A percentile compares a stretch with the other conserved stretches of the same genome.
Conservation (phyloP, 2,329 filamentous ascomycete genomes). For the Pseudogymnoascus sp. region DNA sequence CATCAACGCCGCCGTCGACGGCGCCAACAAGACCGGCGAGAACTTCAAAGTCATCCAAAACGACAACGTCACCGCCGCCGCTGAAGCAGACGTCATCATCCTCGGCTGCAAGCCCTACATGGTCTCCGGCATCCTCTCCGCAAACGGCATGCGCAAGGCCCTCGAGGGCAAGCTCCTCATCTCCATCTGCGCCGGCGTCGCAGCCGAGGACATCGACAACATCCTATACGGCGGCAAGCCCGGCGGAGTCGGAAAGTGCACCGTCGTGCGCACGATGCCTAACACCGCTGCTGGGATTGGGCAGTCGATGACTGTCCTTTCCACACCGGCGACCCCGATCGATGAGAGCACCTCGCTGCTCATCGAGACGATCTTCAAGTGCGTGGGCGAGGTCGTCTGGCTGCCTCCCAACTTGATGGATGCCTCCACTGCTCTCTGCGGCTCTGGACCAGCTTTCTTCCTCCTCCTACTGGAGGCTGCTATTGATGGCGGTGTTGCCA, state of each 20-base stretch:
- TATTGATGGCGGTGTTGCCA: conserved; percentile 69
- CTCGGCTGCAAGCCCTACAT: conserved; percentile 76
- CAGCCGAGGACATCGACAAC: conserved; percentile 57
- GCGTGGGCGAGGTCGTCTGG: conserved; percentile 62
- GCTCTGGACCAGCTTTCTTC: conserved; percentile 69
- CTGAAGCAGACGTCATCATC: conserved; percentile 64
- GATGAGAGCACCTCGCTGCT: conserved; percentile 45
- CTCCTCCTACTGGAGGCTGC: conserved; percentile 67
- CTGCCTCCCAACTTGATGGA: conserved; percentile 63
- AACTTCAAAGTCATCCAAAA: conserved; percentile 31
- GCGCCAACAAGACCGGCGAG: not conserved
- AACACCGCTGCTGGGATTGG: conserved; percentile 74
- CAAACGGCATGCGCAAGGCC: conserved; percentile 61
- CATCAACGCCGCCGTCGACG: not conserved
- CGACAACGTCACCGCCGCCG: conserved; percentile 60
- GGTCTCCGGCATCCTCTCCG: conserved; percentile 58
- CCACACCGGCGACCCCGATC: conserved; percentile 51
- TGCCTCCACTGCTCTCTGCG: conserved; percentile 64
- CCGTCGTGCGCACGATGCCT: conserved; percentile 72
- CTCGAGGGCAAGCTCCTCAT: conserved; percentile 74
- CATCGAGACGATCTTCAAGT: conserved; percentile 68
- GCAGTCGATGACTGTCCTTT: conserved; percentile 77
- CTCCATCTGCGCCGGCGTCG: conserved; percentile 71
- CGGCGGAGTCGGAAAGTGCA: conserved; percentile 39
- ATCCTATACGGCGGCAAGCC: conserved; percentile 51